Percentiles rank a stretch among this genome's conserved stretches.
phyloP scores from a whole-genome alignment of 2,329 filamentous ascomycete species.

The Trichoderma semiorbis region DNA sequence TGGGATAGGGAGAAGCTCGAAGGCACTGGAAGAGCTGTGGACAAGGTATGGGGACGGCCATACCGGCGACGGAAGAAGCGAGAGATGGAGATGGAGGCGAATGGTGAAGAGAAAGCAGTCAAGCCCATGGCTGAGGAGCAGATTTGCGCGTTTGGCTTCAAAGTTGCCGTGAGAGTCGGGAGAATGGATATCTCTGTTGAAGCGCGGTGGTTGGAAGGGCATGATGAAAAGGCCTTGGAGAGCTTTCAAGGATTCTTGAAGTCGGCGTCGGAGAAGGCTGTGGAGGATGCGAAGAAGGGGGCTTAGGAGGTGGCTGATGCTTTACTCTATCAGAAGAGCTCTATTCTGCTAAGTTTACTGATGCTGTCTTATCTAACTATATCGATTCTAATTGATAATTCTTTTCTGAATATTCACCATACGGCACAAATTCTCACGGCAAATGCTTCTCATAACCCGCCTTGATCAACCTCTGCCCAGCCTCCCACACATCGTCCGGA shows the following conservation, averaged over 20 bases:
- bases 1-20: slow-evolving; percentile 54
- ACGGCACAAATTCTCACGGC: slow-evolving; percentile 25
- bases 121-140: slow-evolving; percentile 23
- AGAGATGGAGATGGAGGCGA: slow-evolving; percentile 44
- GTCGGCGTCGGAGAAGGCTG: slow-evolving; percentile 27
- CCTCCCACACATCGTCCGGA: slow-evolving; percentile 40
- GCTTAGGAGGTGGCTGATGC: not conserved
- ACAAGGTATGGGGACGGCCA: slow-evolving; percentile 75
- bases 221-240: slow-evolving; percentile 71
- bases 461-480: slow-evolving; percentile 38
- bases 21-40: slow-evolving; percentile 61
- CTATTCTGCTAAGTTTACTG: not conserved
- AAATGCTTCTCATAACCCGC: slow-evolving; percentile 39
- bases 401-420: not conserved
- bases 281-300: not conserved
- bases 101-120: slow-evolving; percentile 24
- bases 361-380: not conserved
- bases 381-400: not conserved
- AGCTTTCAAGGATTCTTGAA: slow-evolving; percentile 83
- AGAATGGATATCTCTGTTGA: slow-evolving; percentile 43
- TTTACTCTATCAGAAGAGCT: not conserved
- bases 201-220: slow-evolving; percentile 67
- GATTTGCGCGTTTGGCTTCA: slow-evolving; percentile 55
- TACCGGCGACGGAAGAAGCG: slow-evolving; percentile 59
- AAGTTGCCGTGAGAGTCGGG: slow-evolving; percentile 45